Evolutionary conservation across 2,329 filamentous ascomycete species (phyloP), one percentile per base, ranked within the genome.

Genomic region (Trichoderma hamatum): DNA sequence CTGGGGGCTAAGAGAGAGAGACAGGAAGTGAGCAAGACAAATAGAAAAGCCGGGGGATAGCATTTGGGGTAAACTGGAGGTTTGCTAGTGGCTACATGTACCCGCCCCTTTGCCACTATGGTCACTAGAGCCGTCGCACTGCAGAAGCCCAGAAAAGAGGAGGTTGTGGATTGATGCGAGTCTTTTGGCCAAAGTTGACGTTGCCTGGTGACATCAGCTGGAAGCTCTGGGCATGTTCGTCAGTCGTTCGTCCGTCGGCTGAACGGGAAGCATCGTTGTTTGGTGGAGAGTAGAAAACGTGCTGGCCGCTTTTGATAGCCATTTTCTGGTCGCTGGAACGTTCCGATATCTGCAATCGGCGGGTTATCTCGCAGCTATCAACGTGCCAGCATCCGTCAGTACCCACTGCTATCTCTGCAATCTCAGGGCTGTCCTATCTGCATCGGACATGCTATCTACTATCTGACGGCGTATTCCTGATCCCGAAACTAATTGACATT

Each of bases 81-180:
- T 43, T 60, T 28, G 32, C 32, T 19, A 59, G 52, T 55, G 46
- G 56, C 39, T n/a, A 43, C 39, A n/a, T 36, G 19, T 43, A 30
- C 28, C 46, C 28, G 16, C 61, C 49, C 28, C 30, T 39, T 64
- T 39, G 24, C 43, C 34, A 59, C 26, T 32, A 54, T 54, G 46
- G 52, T 21, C 65, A 43, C 66, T 68, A 68, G 56, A 52, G 66
- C 49, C 66, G 66, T 68, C 58, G 56, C 66, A 68, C 56, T 62
- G 66, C 66, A 68, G 66, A 36, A 30, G 59, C 39, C 59, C 59
- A 32, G 49, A 34, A 56, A 56, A 28, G 52, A 56, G 63, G 52
- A 66, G 62, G 62, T 56, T 65, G 62, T 55, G 24, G 34, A n/a
- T 39, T 21, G 32, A 10, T 49, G 46, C 21, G 39, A 43, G 21